A percentile compares a stretch with the other conserved stretches of the same genome.
These are phyloP conservation scores for Cymbopogon flexuosus DNA, from an alignment of 202 grass and related monocot genomes.

Conservation along the genomic window DNA sequence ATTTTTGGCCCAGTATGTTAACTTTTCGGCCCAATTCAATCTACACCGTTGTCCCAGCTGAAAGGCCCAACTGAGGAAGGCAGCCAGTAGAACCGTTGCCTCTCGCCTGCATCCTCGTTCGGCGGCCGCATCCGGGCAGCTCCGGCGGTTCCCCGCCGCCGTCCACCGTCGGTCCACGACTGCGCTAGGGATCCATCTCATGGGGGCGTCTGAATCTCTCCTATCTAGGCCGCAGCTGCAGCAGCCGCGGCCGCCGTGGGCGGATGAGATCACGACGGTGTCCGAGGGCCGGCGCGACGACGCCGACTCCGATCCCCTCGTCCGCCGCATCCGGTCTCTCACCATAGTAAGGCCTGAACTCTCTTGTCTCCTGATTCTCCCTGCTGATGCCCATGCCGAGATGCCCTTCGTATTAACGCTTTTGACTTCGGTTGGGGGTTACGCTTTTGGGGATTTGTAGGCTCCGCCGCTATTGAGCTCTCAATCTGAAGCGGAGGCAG, in stretches of 20 bases:
- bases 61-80: not conserved
- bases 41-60: not conserved
- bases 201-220: constrained; percentile 56
- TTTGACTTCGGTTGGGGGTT: not conserved
- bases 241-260: constrained; percentile 44
- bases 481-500: constrained; percentile 38
- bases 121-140: not conserved
- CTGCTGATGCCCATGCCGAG: not conserved
- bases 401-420: not conserved
- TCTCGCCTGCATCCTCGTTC: not conserved
- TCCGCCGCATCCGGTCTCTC: constrained; percentile 46
- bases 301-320: constrained; percentile 44
- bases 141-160: not conserved
- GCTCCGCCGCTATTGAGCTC: constrained; percentile 54
- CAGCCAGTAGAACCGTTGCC: not conserved
- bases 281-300: constrained; percentile 42
- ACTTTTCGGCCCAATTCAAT: not conserved
- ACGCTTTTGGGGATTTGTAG: constrained; percentile 35
- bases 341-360: constrained; percentile 34
- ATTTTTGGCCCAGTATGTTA: not conserved
- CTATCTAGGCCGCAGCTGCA: constrained; percentile 26
- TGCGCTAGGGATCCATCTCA: not conserved
- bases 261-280: constrained; percentile 69
- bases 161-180: not conserved
- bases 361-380: not conserved